Conservation (phyloP, 1,139 yeast genomes). For the Suhomyces atakaporum region DNA sequence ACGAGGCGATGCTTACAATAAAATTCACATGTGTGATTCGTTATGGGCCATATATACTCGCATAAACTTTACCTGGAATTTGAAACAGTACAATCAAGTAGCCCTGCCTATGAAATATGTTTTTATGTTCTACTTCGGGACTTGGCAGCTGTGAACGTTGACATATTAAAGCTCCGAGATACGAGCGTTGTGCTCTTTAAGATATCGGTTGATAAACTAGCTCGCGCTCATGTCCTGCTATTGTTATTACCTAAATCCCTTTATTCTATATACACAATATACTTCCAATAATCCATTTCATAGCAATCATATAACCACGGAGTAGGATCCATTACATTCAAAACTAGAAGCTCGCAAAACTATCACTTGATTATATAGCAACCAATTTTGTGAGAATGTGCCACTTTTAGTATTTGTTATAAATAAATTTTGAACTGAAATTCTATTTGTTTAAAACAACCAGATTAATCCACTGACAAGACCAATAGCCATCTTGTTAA, state of each 20-base stretch:
- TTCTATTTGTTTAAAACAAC: slow-evolving; percentile 12
- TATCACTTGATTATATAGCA: too few relatives aligned
- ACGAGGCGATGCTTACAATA: slow-evolving; percentile 1
- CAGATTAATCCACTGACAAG: slow-evolving; percentile 23
- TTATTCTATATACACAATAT: slow-evolving; percentile 9
- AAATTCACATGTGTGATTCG: background rate
- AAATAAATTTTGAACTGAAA: too few relatives aligned
- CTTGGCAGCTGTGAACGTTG: too few relatives aligned
- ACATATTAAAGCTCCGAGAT: too few relatives aligned
- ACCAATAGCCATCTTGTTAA: slow-evolving; percentile 18
- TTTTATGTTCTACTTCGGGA: too few relatives aligned
- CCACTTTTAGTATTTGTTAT: too few relatives aligned
- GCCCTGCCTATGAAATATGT: too few relatives aligned
- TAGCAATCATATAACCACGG: slow-evolving; percentile 12
- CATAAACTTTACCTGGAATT: background rate
- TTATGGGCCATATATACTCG: too few relatives aligned
- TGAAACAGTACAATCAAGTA: too few relatives aligned
- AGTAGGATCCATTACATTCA: too few relatives aligned
- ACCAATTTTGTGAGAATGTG: too few relatives aligned
- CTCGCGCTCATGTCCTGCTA: background rate
- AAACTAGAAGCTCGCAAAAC: too few relatives aligned
- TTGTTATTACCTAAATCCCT: slow-evolving; percentile 1
- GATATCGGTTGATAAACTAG: background rate
- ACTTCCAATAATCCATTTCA: slow-evolving; percentile 21
- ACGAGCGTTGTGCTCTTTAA: slow-evolving; percentile 1